A percentile compares a stretch with the other conserved stretches of the same genome.
Conservation (phyloP, 2,329 filamentous ascomycete genomes). For the Aureobasidium sp. region DNA sequence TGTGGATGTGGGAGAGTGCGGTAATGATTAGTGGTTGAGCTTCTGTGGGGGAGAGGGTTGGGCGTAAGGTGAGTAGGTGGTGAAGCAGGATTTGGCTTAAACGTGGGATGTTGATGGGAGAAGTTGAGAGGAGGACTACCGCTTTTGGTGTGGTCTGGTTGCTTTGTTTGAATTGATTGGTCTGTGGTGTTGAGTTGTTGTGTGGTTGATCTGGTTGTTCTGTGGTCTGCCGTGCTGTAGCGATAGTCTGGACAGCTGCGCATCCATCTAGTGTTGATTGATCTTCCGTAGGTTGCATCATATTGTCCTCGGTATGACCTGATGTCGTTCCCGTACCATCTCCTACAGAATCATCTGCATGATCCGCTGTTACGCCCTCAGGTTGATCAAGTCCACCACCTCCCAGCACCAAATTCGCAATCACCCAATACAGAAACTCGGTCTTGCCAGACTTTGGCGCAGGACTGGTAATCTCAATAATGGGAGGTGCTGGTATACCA, state of each 20-base stretch:
- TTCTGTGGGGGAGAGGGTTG: not conserved
- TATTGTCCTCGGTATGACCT: not conserved
- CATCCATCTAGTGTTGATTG: not conserved
- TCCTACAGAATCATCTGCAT: not conserved
- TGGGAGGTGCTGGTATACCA: conserved; percentile 22
- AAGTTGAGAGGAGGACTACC: conserved; percentile 48
- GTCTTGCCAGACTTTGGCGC: conserved; percentile 48
- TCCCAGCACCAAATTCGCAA: conserved; percentile 40
- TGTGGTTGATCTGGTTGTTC: not conserved
- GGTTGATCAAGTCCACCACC: not conserved
- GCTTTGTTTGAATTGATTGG: not conserved
- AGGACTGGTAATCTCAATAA: conserved; percentile 47
- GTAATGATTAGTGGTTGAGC: conserved; percentile 24
- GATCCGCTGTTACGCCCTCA: too few species aligned
- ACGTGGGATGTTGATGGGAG: conserved; percentile 37
- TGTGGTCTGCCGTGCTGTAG: not conserved
- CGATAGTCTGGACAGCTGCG: too few species aligned
- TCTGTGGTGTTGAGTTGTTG: not conserved
- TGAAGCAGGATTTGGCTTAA: conserved; percentile 32
- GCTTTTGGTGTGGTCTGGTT: conserved; percentile 31
- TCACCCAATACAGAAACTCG: conserved; percentile 49
- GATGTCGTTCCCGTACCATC: not conserved
- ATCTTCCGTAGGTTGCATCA: too few species aligned
- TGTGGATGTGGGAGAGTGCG: conserved; percentile 47
- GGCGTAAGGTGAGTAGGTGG: not conserved